phyloP scores from a whole-genome alignment of 352 stramenopile genomes.

The Phytophthora cajani region DNA sequence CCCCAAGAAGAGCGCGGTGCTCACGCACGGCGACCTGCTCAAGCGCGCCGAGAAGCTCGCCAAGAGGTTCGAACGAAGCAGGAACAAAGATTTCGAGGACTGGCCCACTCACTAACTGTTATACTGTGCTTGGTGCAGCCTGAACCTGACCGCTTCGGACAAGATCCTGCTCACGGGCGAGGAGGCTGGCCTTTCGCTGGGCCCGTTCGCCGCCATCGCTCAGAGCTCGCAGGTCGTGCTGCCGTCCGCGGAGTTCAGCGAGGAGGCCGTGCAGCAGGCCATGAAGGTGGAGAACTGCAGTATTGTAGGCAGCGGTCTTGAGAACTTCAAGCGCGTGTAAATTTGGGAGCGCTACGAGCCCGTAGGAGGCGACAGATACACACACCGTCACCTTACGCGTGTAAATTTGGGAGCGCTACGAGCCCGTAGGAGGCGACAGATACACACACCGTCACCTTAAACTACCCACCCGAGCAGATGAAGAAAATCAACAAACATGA shows the following conservation, averaged over 20 bases:
- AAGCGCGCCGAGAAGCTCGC: constrained; percentile 73
- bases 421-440: constrained; percentile 12
- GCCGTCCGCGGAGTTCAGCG: constrained; percentile 70
- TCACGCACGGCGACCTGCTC: constrained; percentile 84
- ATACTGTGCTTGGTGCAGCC: constrained; percentile 32
- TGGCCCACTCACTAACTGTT: background rate
- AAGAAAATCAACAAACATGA: constrained; percentile 38
- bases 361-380: constrained; percentile 15
- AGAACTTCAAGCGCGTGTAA: constrained; percentile 89
- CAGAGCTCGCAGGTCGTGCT: constrained; percentile 83
- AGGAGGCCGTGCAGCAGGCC: constrained; percentile 76
- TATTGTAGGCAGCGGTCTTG: constrained; percentile 74
- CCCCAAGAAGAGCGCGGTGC: constrained; percentile 80
- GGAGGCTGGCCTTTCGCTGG: constrained; percentile 68
- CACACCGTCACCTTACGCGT: constrained; percentile 45
- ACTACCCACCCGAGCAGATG: constrained; percentile 27
- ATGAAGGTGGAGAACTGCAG: constrained; percentile 80
- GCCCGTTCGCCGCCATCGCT: constrained; percentile 74
- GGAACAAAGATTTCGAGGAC: background rate
- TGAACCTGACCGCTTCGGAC: constrained; percentile 78
- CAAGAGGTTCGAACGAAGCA: constrained; percentile 59
- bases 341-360: constrained; percentile 17
- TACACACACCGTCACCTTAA: constrained; percentile 20
- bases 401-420: constrained; percentile 44
- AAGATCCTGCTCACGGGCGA: constrained; percentile 86